These are phyloP conservation scores for Trichoderma sp. DNA, from an alignment of 2,329 filamentous ascomycete genomes.

Conservation along the genomic window DNA sequence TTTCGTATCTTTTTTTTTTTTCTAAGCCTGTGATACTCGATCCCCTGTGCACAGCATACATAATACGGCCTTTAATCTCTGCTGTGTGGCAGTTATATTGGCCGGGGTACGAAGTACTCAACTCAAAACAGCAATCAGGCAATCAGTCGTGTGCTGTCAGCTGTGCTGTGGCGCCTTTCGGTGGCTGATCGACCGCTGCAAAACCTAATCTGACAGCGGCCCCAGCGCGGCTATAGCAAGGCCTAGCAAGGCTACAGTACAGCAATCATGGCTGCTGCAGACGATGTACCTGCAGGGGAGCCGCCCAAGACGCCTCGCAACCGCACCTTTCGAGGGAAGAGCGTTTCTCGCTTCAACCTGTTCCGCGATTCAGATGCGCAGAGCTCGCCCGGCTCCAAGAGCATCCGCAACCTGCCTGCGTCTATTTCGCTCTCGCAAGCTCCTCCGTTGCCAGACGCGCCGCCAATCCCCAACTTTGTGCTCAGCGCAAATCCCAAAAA, in stretches of 20 bases:
- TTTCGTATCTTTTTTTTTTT: background rate
- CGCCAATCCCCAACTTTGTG: slow-evolving; percentile 28
- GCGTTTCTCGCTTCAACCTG: slow-evolving; percentile 36
- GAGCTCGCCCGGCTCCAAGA: slow-evolving; percentile 23
- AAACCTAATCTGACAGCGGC: slow-evolving; percentile 14
- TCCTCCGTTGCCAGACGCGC: slow-evolving; percentile 26
- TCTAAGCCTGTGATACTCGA: background rate
- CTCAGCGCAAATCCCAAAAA: slow-evolving; percentile 33
- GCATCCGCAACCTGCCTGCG: slow-evolving; percentile 18
- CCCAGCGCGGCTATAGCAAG: background rate
- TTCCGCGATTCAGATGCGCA: slow-evolving; percentile 27
- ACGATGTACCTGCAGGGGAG: slow-evolving; percentile 24
- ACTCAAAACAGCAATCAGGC: slow-evolving; percentile 6
- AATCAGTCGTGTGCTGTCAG: background rate
- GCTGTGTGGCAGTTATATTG: slow-evolving; percentile 6
- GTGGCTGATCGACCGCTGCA: slow-evolving; percentile 7
- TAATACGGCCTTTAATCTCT: slow-evolving; percentile 3
- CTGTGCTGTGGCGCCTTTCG: background rate
- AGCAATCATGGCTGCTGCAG: slow-evolving; percentile 16
- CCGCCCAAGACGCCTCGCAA: slow-evolving; percentile 33
- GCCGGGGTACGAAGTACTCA: background rate
- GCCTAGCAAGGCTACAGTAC: too few species aligned
- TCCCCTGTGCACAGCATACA: background rate
- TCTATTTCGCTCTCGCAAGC: slow-evolving; percentile 22
- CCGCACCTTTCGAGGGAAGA: slow-evolving; percentile 36